A percentile compares a stretch with the other conserved stretches of the same genome.
These are phyloP conservation scores for Flammula alnicola DNA, from an alignment of 1,284 basidiomycete genomes.

Conservation along the genomic window DNA sequence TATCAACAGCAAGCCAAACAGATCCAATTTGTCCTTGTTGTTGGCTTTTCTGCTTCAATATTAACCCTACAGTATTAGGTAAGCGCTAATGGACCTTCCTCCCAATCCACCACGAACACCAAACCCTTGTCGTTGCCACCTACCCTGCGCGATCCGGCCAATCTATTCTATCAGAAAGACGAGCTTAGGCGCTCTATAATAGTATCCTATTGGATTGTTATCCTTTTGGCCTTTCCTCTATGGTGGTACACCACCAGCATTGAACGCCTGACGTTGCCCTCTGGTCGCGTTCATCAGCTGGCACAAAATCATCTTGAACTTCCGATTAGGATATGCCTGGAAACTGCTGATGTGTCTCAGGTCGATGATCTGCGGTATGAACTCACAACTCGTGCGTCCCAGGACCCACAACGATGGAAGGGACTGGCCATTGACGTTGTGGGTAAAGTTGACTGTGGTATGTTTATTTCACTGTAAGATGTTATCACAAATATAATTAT, in stretches of 20 bases:
- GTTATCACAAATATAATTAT: neutral
- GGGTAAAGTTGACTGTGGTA: constrained; percentile 27
- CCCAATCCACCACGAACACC: constrained; percentile 11
- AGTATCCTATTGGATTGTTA: constrained; percentile 63
- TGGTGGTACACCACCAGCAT: constrained; percentile 94
- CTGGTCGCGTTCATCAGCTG: constrained; percentile 60
- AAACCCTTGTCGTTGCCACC: constrained; percentile 54
- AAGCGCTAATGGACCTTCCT: constrained; percentile 23
- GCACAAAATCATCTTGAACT: constrained; percentile 51
- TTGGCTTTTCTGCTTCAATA: neutral
- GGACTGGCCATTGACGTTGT: constrained; percentile 42
- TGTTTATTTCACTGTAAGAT: constrained; percentile 10
- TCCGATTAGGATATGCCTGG: constrained; percentile 56
- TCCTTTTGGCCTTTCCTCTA: constrained; percentile 76
- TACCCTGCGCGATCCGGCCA: constrained; percentile 82
- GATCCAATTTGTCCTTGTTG: constrained; percentile 15
- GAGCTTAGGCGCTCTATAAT: constrained; percentile 61
- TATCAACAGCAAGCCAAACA: no score
- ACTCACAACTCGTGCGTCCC: constrained; percentile 24
- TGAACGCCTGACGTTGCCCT: constrained; percentile 75
- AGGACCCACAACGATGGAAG: constrained; percentile 39
- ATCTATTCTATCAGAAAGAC: constrained; percentile 57
- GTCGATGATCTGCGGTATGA: constrained; percentile 27
- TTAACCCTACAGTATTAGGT: constrained; percentile 16
- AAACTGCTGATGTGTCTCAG: constrained; percentile 29